Percentiles rank a stretch among this genome's conserved stretches.
phyloP scores from a whole-genome alignment of 169 alveolate species.

The Plasmodium sp. region DNA sequence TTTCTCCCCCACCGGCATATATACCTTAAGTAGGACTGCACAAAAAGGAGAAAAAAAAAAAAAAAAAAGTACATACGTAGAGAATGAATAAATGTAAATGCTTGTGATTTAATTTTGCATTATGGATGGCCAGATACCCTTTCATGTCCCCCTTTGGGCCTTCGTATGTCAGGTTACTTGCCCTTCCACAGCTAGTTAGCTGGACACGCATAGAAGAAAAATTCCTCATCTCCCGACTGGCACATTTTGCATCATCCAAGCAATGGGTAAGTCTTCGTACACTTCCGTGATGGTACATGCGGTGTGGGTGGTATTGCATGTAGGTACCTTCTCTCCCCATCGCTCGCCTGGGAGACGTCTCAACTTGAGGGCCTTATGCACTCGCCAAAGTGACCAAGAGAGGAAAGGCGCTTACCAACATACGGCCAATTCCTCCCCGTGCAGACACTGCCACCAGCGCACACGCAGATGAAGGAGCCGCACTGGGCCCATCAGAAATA shows the following conservation, averaged over 20 bases:
- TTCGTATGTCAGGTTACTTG: not conserved
- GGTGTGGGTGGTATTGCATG: not conserved
- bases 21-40: not conserved
- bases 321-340: not conserved
- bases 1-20: not conserved
- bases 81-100: not conserved
- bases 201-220: not conserved
- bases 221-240: not conserved
- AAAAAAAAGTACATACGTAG: slow-evolving; percentile 2
- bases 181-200: not conserved
- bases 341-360: not conserved
- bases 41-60: slow-evolving; percentile 22
- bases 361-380: not conserved
- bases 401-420: not conserved
- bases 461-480: not conserved
- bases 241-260: not conserved
- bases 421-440: not conserved
- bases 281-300: not conserved
- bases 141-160: not conserved
- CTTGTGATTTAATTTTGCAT: not conserved
- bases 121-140: not conserved
- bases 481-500: slow-evolving; percentile 2
- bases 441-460: not conserved
- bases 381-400: not conserved
- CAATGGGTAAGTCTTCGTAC: not conserved